These are phyloP conservation scores for Marvania coccoides DNA, from an alignment of 139 green algal genomes.

Conservation along the genomic window DNA sequence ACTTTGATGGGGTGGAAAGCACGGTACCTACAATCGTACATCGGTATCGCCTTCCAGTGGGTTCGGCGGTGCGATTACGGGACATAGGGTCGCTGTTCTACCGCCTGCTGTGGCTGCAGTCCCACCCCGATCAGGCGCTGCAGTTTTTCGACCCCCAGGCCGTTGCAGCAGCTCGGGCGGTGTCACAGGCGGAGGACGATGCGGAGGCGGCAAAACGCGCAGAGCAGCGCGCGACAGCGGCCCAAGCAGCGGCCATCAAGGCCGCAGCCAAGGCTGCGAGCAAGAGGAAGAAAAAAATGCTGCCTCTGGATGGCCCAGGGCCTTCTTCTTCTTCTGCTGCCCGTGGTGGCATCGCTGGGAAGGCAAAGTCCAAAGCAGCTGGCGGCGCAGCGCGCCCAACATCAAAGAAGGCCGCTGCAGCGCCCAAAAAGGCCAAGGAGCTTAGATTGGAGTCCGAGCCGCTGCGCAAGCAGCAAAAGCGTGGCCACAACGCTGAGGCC, in stretches of 20 bases:
- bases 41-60: slow-evolving; percentile 33
- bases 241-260: not conserved
- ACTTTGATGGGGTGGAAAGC: slow-evolving; percentile 46
- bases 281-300: too few species aligned
- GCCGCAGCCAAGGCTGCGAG: too few species aligned
- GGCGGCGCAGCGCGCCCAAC: slow-evolving; percentile 8
- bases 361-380: not conserved
- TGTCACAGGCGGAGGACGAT: not conserved
- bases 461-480: slow-evolving; percentile 9
- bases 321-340: too few species aligned
- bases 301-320: too few species aligned
- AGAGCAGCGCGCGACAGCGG: not conserved
- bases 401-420: too few species aligned
- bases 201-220: not conserved
- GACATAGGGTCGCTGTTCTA: slow-evolving; percentile 53
- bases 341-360: not conserved
- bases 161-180: not conserved
- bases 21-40: slow-evolving; percentile 36
- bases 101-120: slow-evolving; percentile 45
- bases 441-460: slow-evolving; percentile 10
- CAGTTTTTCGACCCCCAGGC: slow-evolving; percentile 15
- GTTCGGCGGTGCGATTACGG: not conserved
- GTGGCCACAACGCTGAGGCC: not conserved
- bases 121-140: slow-evolving; percentile 28
- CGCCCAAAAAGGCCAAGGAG: not conserved